Percentiles rank a stretch among this genome's conserved stretches.
Conservation (phyloP, 2,329 filamentous ascomycete species). For the Alternaria viburni region DNA sequence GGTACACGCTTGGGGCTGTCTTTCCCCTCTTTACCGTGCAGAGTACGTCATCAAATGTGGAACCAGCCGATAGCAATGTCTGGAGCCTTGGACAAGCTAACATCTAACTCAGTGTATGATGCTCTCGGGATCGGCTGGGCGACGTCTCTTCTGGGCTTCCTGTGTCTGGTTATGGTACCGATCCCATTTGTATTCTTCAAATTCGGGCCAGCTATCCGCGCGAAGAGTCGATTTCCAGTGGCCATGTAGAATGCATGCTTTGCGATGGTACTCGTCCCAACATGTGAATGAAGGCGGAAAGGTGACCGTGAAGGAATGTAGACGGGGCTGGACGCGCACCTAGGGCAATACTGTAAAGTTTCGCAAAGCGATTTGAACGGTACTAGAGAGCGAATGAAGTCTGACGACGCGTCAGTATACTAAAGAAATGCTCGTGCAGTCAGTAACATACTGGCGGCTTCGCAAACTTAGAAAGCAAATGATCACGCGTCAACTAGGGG, state of each 20-base stretch:
- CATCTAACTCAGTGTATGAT: constrained; percentile 33
- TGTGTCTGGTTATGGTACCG: constrained; percentile 44
- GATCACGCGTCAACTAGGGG: not conserved
- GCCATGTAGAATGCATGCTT: not conserved
- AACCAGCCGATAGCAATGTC: not conserved
- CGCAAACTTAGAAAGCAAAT: not conserved
- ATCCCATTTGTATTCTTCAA: constrained; percentile 40
- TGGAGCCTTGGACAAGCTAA: not conserved
- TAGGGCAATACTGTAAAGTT: not conserved
- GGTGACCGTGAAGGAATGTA: not conserved
- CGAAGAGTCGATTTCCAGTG: constrained; percentile 31
- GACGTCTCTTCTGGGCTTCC: constrained; percentile 48
- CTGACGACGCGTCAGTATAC: not conserved
- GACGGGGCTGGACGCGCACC: not conserved
- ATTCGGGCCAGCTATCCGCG: constrained; percentile 31
- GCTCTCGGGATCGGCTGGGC: constrained; percentile 49
- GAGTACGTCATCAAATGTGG: constrained; percentile 22
- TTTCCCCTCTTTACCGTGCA: constrained; percentile 49
- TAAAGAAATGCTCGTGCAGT: not conserved
- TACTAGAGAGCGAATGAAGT: not conserved
- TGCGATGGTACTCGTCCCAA: not conserved
- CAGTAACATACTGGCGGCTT: not conserved
- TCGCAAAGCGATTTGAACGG: not conserved
- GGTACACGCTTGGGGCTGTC: constrained; percentile 45
- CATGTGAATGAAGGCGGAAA: not conserved